Evolutionary conservation across 2,329 filamentous ascomycete genomes (phyloP), one percentile per base, ranked within the genome.

Genomic region (Aureobasidium sp.): DNA sequence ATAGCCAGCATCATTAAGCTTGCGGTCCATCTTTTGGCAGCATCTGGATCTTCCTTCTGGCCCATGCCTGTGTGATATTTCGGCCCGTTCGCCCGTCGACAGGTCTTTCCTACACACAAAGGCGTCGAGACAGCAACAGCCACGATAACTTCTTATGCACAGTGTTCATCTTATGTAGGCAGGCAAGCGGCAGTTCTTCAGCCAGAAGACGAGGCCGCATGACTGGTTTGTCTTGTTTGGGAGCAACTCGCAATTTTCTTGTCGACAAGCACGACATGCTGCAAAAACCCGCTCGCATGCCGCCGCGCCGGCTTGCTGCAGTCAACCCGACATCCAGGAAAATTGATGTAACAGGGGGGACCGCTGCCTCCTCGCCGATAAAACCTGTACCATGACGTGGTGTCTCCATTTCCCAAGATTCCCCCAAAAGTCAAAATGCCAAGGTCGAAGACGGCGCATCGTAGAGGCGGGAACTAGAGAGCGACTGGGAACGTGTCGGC

Each of bases 351-450:
- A 59, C 45, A 59, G 45, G 57, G 57, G 57, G 11, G 6, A 11
- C 48, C 45, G 27, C 21, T 44, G 34, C 39, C 30, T 36, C 21
- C 29, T 48, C 42, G 30, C 10, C 42, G 54, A 58, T 37, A 25
- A n/a, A 8, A 9, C 29, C 50, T 59, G 57, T 50, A 50, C 36
- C 57, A 59, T 59, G 57, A 59, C 57, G 57, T 59, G 21, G 36
- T 36, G 57, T 59, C 34, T 59, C 44, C 44, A 49, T 41, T 49
- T 59, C 45, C 57, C 44, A 59, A 59, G 57, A 49, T 42, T 48
- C 44, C 45, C 57, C 57, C 57, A 59, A 29, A 59, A 59, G 57
- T 50, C 57, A 59, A 59, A 47, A 21, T 48, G 54, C 11, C n/a
- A 37, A 48, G 45, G 41, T 37, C 44, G 32, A 59, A 47, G 44